These are phyloP conservation scores for Nematodospora valgi DNA, from an alignment of 805 yeast species.

Conservation along the genomic window DNA sequence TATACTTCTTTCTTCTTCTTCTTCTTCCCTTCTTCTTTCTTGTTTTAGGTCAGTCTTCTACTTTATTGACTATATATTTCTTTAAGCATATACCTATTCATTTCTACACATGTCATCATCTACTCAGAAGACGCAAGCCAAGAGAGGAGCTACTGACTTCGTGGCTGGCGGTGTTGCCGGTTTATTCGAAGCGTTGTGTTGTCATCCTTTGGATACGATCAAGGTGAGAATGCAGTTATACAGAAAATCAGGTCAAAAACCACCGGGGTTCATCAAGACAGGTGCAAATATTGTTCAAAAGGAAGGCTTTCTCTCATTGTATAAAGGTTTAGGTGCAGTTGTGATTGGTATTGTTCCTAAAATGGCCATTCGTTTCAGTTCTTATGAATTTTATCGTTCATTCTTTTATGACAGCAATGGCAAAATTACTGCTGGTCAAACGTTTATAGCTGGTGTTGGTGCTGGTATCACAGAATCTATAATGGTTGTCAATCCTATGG, in stretches of 20 bases:
- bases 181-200: conserved; percentile 91
- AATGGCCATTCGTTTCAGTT: conserved; percentile 95
- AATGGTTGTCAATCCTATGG: conserved; percentile 93
- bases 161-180: conserved; percentile 98
- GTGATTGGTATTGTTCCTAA: conserved; percentile 96
- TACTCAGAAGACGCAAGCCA: conserved; percentile 22
- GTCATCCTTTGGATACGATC: conserved; percentile 97
- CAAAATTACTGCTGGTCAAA: conserved; percentile 64
- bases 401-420: conserved; percentile 63
- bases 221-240: conserved; percentile 96
- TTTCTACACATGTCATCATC: background rate
- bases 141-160: conserved; percentile 55
- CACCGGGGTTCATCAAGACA: conserved; percentile 83
- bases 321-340: conserved; percentile 96
- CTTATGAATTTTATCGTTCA: conserved; percentile 84
- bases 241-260: conserved; percentile 65
- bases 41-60: background rate
- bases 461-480: conserved; percentile 98
- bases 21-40: background rate
- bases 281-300: conserved; percentile 73
- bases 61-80: background rate
- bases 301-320: conserved; percentile 82
- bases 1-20: background rate
- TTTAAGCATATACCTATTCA: background rate
- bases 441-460: conserved; percentile 91